Base-by-base conservation (phyloP, 345 rosid species). In the Lagerstroemia speciosa region DNA sequence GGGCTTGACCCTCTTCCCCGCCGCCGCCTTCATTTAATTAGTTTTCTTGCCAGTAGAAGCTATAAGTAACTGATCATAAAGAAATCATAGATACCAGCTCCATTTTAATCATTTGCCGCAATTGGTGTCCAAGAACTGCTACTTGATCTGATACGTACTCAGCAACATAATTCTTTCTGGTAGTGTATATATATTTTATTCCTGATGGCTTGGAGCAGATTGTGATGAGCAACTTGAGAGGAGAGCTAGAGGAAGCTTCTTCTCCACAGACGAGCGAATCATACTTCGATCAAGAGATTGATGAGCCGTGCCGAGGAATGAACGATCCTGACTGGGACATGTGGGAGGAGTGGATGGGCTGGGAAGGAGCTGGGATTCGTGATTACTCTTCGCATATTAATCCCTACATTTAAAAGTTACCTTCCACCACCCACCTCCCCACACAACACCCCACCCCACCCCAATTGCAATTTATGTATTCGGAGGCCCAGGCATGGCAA, bases 331-430 rank as follows among this genome's bases (percentile, higher is more conserved):
- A 88, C 31, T 86, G 84, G 75, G 97, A 90, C 60, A 37, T 90
- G 78, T 90, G 98, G 98, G 98, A 93, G 7, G 98, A 91, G 71
- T 93, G 98, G 97, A 93, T 93, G 98, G 97, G 98, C 16, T 93
- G 97, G 94, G 98, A 93, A 77, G 98, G 98, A 40, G 98, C 93
- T 67, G 97, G 97, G 24, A 89, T 88, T 34, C 72, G 92, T 0
- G 96, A 87, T 52, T 93, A 91, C 78, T 62, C 97, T 3, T 86
- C 96, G n/a, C 98, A 93, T 48, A 55, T 91, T 32, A 93, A 89
- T 78, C 98, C 97, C 53, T 91, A 87, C 76, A 75, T 87, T 62
- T 90, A 64, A 43, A 37, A 52, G 45, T 10, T n/a, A n/a, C n/a
- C n/a, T n/a, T n/a, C n/a, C n/a, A n/a, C n/a, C n/a, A n/a, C n/a